phyloP scores from a whole-genome alignment of 805 yeast species.

The Naumovozyma baii region DNA sequence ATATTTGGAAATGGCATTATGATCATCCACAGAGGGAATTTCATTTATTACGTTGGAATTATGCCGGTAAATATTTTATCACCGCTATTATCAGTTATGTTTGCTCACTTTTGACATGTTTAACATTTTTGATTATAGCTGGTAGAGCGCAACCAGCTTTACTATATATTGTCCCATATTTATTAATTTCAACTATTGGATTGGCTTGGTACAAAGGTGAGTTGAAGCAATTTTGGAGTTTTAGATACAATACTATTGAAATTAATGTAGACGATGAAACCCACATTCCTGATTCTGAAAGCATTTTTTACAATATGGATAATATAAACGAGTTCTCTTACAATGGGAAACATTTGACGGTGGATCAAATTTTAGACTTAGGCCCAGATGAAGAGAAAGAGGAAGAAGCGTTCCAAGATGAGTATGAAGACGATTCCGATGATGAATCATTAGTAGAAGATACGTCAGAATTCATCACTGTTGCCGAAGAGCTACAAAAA shows the following conservation, averaged over 20 bases:
- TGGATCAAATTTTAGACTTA: not conserved
- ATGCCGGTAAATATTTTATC: constrained; percentile 39
- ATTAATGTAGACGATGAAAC: constrained; percentile 3
- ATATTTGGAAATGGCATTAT: constrained; percentile 35
- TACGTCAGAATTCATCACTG: too few relatives aligned
- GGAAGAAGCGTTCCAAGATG: not conserved
- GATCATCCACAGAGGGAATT: constrained; percentile 27
- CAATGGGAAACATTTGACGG: not conserved
- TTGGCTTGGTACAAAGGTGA: constrained; percentile 37
- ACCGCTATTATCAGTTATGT: constrained; percentile 40
- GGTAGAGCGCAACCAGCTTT: constrained; percentile 58
- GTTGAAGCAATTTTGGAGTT: constrained; percentile 33
- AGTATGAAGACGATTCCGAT: not conserved
- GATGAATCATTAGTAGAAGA: not conserved
- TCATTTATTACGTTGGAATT: constrained; percentile 30
- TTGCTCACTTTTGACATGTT: constrained; percentile 38
- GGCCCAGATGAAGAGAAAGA: not conserved
- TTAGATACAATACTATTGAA: constrained; percentile 19
- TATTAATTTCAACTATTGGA: constrained; percentile 28
- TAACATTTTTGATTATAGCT: constrained; percentile 32
- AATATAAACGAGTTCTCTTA: not conserved
- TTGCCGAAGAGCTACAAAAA: not conserved
- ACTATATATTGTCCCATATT: constrained; percentile 48
- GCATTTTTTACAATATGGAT: not conserved
- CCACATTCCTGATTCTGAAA: not conserved